These are phyloP conservation scores for Entomophthora muscae DNA, from an alignment of 371 early-diverging fungal species.

Conservation along the genomic window DNA sequence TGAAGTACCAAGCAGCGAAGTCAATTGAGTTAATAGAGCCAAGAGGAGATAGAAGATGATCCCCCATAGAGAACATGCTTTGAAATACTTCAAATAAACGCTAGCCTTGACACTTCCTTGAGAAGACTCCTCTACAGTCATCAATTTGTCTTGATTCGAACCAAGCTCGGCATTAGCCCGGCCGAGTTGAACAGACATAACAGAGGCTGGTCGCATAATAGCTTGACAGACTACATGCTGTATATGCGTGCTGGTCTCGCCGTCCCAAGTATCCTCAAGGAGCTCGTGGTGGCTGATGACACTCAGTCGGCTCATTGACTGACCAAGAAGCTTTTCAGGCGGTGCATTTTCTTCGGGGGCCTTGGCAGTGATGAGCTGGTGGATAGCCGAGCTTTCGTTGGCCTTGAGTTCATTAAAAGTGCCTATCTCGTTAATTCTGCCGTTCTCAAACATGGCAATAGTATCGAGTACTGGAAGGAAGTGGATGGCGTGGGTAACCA, in stretches of 20 bases:
- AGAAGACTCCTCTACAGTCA: conserved; percentile 53
- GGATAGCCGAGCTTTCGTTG: conserved; percentile 18
- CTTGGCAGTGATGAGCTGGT: conserved; percentile 21
- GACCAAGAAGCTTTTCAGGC: conserved; percentile 18
- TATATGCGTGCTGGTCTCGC: conserved; percentile 17
- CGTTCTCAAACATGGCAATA: conserved; percentile 56
- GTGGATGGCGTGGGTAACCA: conserved; percentile 85
- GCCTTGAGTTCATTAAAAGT: conserved; percentile 15
- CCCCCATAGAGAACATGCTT: conserved; percentile 39
- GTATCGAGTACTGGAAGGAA: conserved; percentile 43
- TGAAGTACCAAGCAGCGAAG: conserved; percentile 21
- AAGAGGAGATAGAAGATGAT: conserved; percentile 33
- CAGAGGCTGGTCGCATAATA: conserved; percentile 32
- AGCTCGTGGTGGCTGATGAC: not conserved
- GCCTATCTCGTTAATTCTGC: conserved; percentile 56
- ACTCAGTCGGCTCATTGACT: conserved; percentile 2
- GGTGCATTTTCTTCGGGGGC: conserved; percentile 10
- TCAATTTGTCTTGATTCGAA: too few species aligned
- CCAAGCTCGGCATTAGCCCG: conserved; percentile 5
- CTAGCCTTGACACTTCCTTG: conserved; percentile 52
- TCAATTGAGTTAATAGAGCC: conserved; percentile 32
- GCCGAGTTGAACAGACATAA: conserved; percentile 24
- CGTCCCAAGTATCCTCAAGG: not conserved
- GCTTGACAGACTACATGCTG: conserved; percentile 18
- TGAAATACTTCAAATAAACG: conserved; percentile 59